Base-by-base conservation (phyloP, 2,329 filamentous ascomycete genomes). In the Hymenoscyphus repandus region DNA sequence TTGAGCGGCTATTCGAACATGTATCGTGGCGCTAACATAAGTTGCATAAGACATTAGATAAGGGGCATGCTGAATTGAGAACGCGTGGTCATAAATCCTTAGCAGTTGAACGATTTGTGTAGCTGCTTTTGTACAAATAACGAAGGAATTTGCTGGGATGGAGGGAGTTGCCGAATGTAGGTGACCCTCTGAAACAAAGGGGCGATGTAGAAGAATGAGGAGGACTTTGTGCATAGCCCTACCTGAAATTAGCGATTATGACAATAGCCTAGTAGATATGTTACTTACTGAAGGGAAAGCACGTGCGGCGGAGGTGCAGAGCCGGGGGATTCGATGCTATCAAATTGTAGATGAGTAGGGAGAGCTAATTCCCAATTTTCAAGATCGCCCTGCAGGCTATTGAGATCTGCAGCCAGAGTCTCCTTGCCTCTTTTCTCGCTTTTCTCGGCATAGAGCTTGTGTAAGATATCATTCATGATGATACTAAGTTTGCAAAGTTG, bases 21-120 rank as follows among this genome's bases (percentile, higher is more conserved):
- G 55, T 10, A 58, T 58, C 1, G 53, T 58, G 12, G 53, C 53
- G 27, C 39, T 40, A 2, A 54, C 49, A 80, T 72, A 81, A 0
- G 74, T 78, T 0, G 78, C 75, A 58, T 81, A 81, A 0, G 74
- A 76, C 15, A 80, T 70, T 1, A 80, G 63, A 49, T 80, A 80
- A 0, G 77, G 77, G 0, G 77, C 74, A 10, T 70, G 63, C 10
- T 67, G 64, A 1, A 77, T 67, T 1, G 70, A 73, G 37, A 75
- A 79, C 0, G 69, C 64, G 30, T 64, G 62, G 20, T 75, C 67
- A 40, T 78, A 78, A 5, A 67, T 64, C 17, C 69, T 67, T 0
- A 78, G 57, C 0, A 79, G 60, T 2, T 64, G 61, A 12, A 70
- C 68, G 3, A 78, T 78, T 12, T 67, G 66, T 9, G 66, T 64